Evolutionary conservation across 78 protist species (phyloP).

Genomic region (Tieghemostelium lacteum): DNA sequence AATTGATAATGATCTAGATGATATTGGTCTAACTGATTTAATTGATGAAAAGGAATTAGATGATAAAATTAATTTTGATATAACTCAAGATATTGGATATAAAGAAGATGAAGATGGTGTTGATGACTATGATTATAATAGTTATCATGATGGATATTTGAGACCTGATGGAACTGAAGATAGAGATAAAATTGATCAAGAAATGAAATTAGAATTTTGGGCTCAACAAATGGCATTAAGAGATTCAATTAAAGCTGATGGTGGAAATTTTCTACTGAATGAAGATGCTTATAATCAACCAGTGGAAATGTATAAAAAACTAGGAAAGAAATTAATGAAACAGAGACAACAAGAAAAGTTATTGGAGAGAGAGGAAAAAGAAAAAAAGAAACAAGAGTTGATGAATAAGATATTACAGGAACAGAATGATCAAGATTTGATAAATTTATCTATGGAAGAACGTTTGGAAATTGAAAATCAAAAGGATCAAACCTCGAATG

Average conservation of each 20-base stretch:
- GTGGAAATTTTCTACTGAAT: slow-evolving; percentile 46
- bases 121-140: neutral
- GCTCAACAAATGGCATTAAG: slow-evolving; percentile 68
- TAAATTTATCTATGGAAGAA: slow-evolving; percentile 4
- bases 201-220: slow-evolving; percentile 49
- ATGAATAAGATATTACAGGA: neutral
- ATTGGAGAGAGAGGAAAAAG: slow-evolving; percentile 1
- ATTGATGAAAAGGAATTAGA: slow-evolving; percentile 5
- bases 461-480: neutral
- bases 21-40: too few species aligned
- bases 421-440: too few species aligned
- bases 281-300: slow-evolving; percentile 8
- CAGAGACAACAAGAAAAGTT: slow-evolving; percentile 2
- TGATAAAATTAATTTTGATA: slow-evolving; percentile 2
- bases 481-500: neutral
- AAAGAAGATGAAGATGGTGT: neutral
- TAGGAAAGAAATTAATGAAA: slow-evolving; percentile 20
- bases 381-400: neutral
- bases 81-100: neutral
- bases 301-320: slow-evolving; percentile 1
- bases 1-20: too few species aligned
- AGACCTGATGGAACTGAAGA: neutral
- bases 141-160: neutral
- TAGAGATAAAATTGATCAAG: slow-evolving; percentile 18
- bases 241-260: slow-evolving; percentile 63